Evolutionary conservation across 805 yeast species (phyloP).

Genomic region (Barnettozyma siamensis): DNA sequence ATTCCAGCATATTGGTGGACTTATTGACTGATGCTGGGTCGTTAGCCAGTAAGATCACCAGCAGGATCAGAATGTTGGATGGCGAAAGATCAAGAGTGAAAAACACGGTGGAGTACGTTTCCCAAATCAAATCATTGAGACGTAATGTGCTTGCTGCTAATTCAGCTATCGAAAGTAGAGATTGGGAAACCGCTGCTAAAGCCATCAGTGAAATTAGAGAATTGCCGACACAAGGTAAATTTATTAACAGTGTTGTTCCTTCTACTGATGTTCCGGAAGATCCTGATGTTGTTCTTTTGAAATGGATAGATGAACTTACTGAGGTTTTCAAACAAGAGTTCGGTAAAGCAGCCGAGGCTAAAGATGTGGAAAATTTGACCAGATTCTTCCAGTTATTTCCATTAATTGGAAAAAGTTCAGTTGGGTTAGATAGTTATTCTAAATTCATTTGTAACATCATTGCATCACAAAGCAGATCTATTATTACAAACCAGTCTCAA

Average conservation of each 20-base stretch:
- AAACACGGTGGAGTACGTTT: slow-evolving; percentile 57
- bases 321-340: slow-evolving; percentile 57
- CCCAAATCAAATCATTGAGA: slow-evolving; percentile 59
- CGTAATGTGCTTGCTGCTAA: slow-evolving; percentile 58
- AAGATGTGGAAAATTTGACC: slow-evolving; percentile 66
- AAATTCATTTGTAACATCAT: slow-evolving; percentile 81
- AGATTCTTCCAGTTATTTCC: slow-evolving; percentile 85
- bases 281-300: slow-evolving; percentile 52
- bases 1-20: slow-evolving; percentile 49
- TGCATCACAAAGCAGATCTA: slow-evolving; percentile 66
- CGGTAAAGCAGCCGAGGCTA: slow-evolving; percentile 57
- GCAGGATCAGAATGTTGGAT: slow-evolving; percentile 64
- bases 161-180: slow-evolving; percentile 58
- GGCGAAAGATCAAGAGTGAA: slow-evolving; percentile 61
- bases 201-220: slow-evolving; percentile 49
- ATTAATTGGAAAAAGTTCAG: slow-evolving; percentile 60
- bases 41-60: slow-evolving; percentile 61
- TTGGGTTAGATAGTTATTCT: slow-evolving; percentile 78
- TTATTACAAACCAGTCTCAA: slow-evolving; percentile 44
- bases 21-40: slow-evolving; percentile 56
- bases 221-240: slow-evolving; percentile 62
- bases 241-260: slow-evolving; percentile 79
- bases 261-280: slow-evolving; percentile 77
- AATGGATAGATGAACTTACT: slow-evolving; percentile 57
- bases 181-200: slow-evolving; percentile 76